Evolutionary conservation across 2,329 filamentous ascomycete genomes (phyloP).

Genomic region (Botryotinia calthae): DNA sequence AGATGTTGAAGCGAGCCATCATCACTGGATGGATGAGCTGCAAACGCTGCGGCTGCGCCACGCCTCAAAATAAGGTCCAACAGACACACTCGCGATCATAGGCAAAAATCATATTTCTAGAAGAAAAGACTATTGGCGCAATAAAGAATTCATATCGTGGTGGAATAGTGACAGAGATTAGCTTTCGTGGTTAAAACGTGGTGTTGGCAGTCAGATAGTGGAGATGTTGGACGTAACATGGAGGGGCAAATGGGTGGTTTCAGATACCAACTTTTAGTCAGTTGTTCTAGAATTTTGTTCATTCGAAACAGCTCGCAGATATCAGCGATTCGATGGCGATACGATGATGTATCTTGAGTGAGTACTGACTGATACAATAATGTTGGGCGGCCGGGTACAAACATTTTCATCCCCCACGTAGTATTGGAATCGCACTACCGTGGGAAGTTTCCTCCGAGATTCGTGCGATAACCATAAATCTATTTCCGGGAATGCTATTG

Average conservation of each 20-base stretch:
- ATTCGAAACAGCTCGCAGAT: background rate
- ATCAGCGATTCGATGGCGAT: background rate
- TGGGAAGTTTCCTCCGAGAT: background rate
- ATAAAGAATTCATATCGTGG: background rate
- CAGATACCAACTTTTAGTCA: background rate
- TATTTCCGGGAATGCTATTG: too few species aligned
- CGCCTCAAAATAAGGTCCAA: background rate
- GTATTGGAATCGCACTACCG: background rate
- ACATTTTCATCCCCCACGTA: background rate
- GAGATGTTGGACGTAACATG: background rate
- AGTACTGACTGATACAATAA: background rate
- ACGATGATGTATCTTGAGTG: background rate
- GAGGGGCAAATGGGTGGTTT: background rate
- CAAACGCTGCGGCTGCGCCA: conserved; percentile 11
- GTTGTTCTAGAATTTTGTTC: background rate
- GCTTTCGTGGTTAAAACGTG: conserved; percentile 5
- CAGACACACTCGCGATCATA: background rate
- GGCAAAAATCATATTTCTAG: background rate
- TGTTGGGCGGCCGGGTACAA: background rate
- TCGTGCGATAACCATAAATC: background rate
- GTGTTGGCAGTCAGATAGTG: background rate
- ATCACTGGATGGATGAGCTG: conserved; percentile 5
- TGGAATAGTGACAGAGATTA: background rate
- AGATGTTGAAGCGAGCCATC: background rate
- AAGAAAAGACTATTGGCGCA: background rate